Conservation (phyloP, 352 stramenopile genomes). For the Phytopythium montanum region DNA sequence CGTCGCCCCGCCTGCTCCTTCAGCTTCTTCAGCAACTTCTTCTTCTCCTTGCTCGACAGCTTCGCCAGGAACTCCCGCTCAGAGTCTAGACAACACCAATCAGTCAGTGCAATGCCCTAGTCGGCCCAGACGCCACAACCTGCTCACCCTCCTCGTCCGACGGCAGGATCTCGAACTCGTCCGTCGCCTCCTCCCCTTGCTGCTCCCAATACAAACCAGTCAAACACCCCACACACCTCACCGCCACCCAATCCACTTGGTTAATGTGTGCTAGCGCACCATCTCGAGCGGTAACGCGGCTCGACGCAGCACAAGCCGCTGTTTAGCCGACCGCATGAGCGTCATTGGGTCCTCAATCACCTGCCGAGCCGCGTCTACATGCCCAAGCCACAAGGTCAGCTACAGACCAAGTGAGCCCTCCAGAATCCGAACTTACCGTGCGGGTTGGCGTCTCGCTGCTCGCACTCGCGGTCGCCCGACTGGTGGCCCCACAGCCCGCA, state of each 20-base stretch:
- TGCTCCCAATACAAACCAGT: neutral
- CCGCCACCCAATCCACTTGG: neutral
- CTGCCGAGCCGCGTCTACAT: constrained; percentile 62
- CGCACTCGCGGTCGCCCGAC: constrained; percentile 82
- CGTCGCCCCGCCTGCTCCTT: neutral
- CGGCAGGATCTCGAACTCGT: constrained; percentile 63
- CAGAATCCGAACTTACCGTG: constrained; percentile 30
- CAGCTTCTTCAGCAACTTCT: constrained; percentile 7
- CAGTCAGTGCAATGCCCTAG: constrained; percentile 6
- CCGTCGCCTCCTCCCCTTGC: constrained; percentile 19
- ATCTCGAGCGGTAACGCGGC: constrained; percentile 69
- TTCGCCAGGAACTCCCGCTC: constrained; percentile 50
- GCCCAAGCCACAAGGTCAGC: constrained; percentile 9
- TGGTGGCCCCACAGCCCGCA: constrained; percentile 83
- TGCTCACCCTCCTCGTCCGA: constrained; percentile 47
- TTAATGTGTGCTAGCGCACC: constrained; percentile 12
- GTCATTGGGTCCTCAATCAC: constrained; percentile 70
- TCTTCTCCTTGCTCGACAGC: constrained; percentile 71
- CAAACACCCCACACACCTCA: neutral
- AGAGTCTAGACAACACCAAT: constrained; percentile 13
- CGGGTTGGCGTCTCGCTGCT: constrained; percentile 66
- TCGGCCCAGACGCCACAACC: neutral
- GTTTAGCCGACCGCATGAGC: constrained; percentile 56
- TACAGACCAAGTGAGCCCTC: no score
- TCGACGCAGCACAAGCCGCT: constrained; percentile 54